Conservation (phyloP, 2,329 filamentous ascomycete genomes). For the Trichophyton benhamiae region DNA sequence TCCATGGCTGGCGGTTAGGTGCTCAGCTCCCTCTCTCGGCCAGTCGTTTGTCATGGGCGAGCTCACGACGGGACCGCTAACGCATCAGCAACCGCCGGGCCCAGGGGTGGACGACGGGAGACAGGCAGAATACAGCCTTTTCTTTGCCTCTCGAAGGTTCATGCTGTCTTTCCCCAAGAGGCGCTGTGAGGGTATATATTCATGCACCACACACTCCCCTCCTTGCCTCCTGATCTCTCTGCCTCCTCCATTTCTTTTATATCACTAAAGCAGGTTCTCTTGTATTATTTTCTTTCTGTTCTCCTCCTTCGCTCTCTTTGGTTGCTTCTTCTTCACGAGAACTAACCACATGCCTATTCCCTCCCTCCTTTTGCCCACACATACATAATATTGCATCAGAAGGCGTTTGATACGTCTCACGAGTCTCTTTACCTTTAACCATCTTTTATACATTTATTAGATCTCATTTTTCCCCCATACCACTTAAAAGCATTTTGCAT, state of each 20-base stretch:
- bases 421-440: constrained; percentile 6
- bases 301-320: constrained; percentile 3
- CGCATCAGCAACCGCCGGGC: constrained; percentile 4
- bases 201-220: background rate
- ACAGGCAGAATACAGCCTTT: background rate
- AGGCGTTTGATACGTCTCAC: constrained; percentile 8
- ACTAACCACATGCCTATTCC: constrained; percentile 11
- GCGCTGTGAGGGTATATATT: constrained; percentile 4
- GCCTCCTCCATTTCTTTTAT: background rate
- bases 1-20: constrained; percentile 4
- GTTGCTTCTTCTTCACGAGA: constrained; percentile 9
- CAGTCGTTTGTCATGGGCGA: constrained; percentile 3
- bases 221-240: background rate
- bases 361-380: constrained; percentile 5
- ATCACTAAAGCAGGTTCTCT: background rate
- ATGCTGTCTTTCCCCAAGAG: background rate
- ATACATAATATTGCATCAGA: constrained; percentile 8
- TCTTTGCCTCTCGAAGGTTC: background rate
- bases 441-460: constrained; percentile 4
- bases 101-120: background rate
- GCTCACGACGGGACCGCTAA: background rate
- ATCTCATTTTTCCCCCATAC: constrained; percentile 2
- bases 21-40: background rate
- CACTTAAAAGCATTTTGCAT: background rate
- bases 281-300: constrained; percentile 2